Percentiles rank a stretch among this genome's conserved stretches.
These are phyloP conservation scores for Russula abietina DNA, from an alignment of 768 basidiomycete species.

Conservation along the genomic window DNA sequence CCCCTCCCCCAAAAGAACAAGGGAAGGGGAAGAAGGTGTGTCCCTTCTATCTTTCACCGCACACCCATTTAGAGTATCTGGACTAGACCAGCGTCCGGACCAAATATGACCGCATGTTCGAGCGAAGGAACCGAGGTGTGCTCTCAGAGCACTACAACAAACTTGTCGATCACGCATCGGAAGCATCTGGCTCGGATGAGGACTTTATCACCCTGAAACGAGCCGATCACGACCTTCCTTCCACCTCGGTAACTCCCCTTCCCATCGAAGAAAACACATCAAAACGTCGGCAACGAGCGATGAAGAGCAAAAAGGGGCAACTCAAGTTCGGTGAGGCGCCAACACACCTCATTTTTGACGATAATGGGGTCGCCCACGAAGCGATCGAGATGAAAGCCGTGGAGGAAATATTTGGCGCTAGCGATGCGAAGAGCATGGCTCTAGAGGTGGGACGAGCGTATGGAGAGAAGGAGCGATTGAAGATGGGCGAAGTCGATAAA, in stretches of 20 bases:
- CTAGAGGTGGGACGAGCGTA: conserved; percentile 63
- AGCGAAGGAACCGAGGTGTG: conserved; percentile 89
- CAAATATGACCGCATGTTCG: conserved; percentile 98
- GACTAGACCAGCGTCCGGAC: conserved; percentile 52
- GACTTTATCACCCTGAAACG: conserved; percentile 95
- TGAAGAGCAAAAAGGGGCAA: conserved; percentile 65
- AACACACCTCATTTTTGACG: conserved; percentile 85
- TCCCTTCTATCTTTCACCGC: background rate
- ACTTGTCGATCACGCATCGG: conserved; percentile 65
- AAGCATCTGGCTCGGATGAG: conserved; percentile 43
- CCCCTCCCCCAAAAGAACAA: background rate
- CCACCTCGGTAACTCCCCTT: conserved; percentile 27
- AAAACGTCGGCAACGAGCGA: conserved; percentile 78
- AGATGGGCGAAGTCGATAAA: conserved; percentile 64
- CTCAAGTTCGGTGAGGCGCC: conserved; percentile 52
- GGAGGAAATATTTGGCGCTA: conserved; percentile 55
- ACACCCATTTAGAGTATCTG: background rate
- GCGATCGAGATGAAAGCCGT: conserved; percentile 77
- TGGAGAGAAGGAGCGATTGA: conserved; percentile 64
- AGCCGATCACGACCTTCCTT: conserved; percentile 69
- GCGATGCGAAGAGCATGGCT: conserved; percentile 54
- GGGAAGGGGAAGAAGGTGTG: conserved; percentile 6
- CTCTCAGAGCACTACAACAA: conserved; percentile 86
- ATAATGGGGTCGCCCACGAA: conserved; percentile 73
- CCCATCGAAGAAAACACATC: conserved; percentile 50